Evolutionary conservation across 305 asterid species (phyloP).

Genomic region (Euphrasia arctica): DNA sequence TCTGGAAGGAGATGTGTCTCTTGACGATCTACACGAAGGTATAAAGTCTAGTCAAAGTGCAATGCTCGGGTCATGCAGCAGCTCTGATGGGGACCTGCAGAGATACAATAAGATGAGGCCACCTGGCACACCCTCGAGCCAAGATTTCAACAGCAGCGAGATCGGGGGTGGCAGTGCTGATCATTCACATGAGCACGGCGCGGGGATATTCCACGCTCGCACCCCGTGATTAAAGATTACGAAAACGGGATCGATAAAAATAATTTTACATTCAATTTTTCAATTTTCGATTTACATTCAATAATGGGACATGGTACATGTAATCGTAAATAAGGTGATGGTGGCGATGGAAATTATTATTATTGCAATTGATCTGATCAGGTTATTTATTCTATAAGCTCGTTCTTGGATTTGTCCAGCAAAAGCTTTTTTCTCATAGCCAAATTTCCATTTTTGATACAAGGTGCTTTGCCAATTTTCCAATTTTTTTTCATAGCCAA

Average conservation of each 20-base stretch:
- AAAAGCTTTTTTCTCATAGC: too few relatives aligned
- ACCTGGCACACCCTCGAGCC: conserved; percentile 18
- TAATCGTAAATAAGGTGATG: too few relatives aligned
- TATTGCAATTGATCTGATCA: too few relatives aligned
- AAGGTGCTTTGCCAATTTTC: too few relatives aligned
- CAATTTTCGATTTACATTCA: too few relatives aligned
- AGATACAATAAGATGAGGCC: conserved; percentile 8
- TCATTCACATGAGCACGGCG: conserved; percentile 19
- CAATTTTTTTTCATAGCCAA: too few relatives aligned
- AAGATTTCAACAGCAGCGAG: conserved; percentile 32
- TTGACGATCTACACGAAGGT: conserved; percentile 49
- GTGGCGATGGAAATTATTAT: too few relatives aligned
- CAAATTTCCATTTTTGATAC: too few relatives aligned
- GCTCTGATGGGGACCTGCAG: conserved; percentile 31
- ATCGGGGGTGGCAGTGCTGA: conserved; percentile 17
- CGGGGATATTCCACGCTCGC: conserved; percentile 6
- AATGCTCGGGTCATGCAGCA: conserved; percentile 28
- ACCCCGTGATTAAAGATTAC: conserved; percentile 13
- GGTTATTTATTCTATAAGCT: too few relatives aligned
- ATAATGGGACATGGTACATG: too few relatives aligned
- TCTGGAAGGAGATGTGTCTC: conserved; percentile 58
- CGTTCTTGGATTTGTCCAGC: too few relatives aligned
- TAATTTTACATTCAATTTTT: neutral
- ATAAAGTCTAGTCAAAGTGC: conserved; percentile 29
- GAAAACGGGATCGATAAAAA: neutral